Evolutionary conservation across 371 early-diverging fungal species (phyloP), one percentile per base, ranked within the genome.

Genomic region (Lichtheimia ramosa): DNA sequence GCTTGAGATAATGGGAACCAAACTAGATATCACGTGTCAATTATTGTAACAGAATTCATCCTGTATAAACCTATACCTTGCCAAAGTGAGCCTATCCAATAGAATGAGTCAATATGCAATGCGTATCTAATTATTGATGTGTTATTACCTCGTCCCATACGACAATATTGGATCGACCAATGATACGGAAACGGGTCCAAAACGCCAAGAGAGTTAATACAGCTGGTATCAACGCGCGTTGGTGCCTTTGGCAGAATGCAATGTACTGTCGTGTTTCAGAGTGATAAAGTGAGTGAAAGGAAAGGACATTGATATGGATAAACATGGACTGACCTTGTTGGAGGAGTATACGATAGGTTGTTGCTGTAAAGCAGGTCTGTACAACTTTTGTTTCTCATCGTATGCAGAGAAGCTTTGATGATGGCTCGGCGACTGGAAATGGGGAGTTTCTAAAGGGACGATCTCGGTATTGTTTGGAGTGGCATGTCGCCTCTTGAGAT

Each of bases 1-100:
- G 85, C 60, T 95, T 93, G 56, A 98, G 74, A 74, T 98, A 98
- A 72, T 96, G 84, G 16, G 94, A 92, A 16, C 94, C 99, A 77
- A 98, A 98, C 87, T 94, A 71, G 18, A 39, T 15, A 54, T 23
- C 21, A 16, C 25, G 34, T n/a, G 48, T 21, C 3, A 21, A 16
- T 21, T 20, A 43, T 41, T 54, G n/a, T 15, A 27, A 12, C 18
- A 21, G 10, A 2, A 10, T 18, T 5, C 2, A 18, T 14, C 18
- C 2, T 43, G 3, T 21, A 46, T 46, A 27, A n/a, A n/a, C n/a
- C n/a, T 39, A 57, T 69, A 85, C 85, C 81, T 94, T 93, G 59
- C 94, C 95, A 75, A 95, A 95, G 70, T 96, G 96, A 4, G 93
- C 94, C 80, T 94, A 88, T 66, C 83, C 7, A 0, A 46, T 4